Conservation (phyloP, 2,329 filamentous ascomycete genomes). For the Exserohilum turcica region DNA sequence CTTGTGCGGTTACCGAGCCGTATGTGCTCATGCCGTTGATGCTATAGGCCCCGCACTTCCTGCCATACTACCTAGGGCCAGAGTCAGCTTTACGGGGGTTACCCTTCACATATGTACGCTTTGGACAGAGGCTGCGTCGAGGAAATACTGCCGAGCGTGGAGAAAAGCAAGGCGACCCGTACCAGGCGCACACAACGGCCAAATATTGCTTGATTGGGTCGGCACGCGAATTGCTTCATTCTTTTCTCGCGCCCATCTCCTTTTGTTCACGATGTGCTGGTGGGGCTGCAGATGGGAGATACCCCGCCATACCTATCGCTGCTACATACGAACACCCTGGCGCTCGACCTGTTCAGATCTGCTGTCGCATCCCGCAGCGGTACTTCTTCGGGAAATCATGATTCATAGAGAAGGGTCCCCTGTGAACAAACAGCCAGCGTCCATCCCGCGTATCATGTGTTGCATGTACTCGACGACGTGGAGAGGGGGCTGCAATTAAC, state of each 20-base stretch:
- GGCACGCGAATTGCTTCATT: background rate
- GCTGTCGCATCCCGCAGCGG: background rate
- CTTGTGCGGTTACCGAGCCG: background rate
- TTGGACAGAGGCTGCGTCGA: background rate
- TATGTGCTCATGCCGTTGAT: no score
- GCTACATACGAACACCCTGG: background rate
- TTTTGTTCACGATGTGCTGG: background rate
- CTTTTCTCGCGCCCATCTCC: background rate
- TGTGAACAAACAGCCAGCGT: background rate
- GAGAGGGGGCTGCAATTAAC: background rate
- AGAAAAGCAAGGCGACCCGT: constrained; percentile 1
- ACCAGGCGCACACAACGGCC: background rate
- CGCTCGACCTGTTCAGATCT: background rate
- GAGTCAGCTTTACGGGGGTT: background rate
- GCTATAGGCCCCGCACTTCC: background rate
- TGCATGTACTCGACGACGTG: background rate
- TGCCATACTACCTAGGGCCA: no score
- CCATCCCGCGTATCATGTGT: background rate
- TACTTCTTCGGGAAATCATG: background rate
- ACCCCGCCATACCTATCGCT: background rate
- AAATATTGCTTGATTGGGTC: background rate
- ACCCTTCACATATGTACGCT: background rate
- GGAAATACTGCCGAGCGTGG: background rate
- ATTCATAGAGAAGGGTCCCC: background rate
- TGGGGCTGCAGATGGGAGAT: background rate